Evolutionary conservation across 768 basidiomycete genomes (phyloP), one percentile per base, ranked within the genome.

Genomic region (Calocybe cyanea): DNA sequence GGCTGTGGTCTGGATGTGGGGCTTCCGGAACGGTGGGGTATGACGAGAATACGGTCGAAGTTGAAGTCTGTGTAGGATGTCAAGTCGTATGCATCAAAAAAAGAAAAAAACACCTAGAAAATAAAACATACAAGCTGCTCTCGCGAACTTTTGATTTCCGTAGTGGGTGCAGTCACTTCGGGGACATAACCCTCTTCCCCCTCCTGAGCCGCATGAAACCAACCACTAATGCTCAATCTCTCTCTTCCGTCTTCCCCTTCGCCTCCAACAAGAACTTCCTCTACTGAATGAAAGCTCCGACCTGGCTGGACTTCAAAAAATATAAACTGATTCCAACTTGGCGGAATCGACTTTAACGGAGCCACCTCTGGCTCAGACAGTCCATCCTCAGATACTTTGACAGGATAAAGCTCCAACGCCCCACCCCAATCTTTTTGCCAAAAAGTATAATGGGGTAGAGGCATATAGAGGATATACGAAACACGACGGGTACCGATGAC

Each of bases 381-480:
- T 11, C 84, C 85, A 30, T 79, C 80, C 25, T 71, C 69, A n/a
- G 75, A 78, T 10, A 66, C 61, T 43, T 73, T 70, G 13, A 79
- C 81, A 2, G 93, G 92, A 63, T 95, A 98, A 15, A 98, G 78
- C 64, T 97, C 95, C 36, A 98, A 77, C 2, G 93, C 87, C 20
- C 95, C 95, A 25, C 95, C 95, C 83, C 87, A 96, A 50, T 87
- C 84, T 35, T 80, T 76, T 59, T 86, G 77, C 95, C 95, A 98
- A 37, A 80, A 72, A 49, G 81, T 72, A 57, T 76, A 77, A 61
- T 74, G 66, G 20, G 86, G 84, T 52, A 85, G 75, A 15, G 94
- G 94, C 77, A 97, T 87, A 69, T 98, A 98, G 39, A 97, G 83
- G 67, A 98, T 95, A 71, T 95, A 98, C 1, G 91, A 94, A 43